Evolutionary conservation across 192 early-diverging fungal genomes (phyloP), one percentile per base, ranked within the genome.

Genomic region (Podila epicladia): DNA sequence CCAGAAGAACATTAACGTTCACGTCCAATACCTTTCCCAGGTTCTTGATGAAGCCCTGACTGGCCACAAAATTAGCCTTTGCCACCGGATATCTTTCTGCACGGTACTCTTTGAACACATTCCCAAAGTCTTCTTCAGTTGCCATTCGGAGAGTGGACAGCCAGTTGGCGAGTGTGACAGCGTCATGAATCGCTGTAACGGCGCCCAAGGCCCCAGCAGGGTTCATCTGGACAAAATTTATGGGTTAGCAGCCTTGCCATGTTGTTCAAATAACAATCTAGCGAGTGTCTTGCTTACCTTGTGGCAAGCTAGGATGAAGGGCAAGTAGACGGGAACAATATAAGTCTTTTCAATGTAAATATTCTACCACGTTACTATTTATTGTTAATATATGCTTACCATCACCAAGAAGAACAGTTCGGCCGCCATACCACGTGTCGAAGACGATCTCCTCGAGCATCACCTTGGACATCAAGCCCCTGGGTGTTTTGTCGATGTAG

Each of bases 391-490:
- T 0, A 0, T 33, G 38, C 38, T 41, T 41, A 41, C 38, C 38
- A 41, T 73, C 71, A 6, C 65, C 38, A 13, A 41, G 38, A 41
- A 41, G 63, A 28, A 41, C 38, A 0, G 12, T 7, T 7, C 9
- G 38, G 38, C 38, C 38, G 12, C 3, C 11, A 7, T 12, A 41
- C 38, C 38, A 41, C 9, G 38, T 41, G 38, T 41, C 38, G 12
- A 41, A 41, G 11, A 41, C 38, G 12, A 41, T 41, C 38, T 41
- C 38, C 38, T 41, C 9, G 38, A 73, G 37, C 62, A 59, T 73
- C 12, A 73, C 71, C 12, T 73, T 73, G 4, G 60, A 73, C 28
- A 73, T 65, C 7, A 58, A 58, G 2, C 60, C 71, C 8, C 22
- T 65, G 35, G 41, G 37, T 0, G 71, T 65, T 50, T 20, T 22